Conservation (phyloP, 2,329 filamentous ascomycete species). For the Aspergillus udagawae region DNA sequence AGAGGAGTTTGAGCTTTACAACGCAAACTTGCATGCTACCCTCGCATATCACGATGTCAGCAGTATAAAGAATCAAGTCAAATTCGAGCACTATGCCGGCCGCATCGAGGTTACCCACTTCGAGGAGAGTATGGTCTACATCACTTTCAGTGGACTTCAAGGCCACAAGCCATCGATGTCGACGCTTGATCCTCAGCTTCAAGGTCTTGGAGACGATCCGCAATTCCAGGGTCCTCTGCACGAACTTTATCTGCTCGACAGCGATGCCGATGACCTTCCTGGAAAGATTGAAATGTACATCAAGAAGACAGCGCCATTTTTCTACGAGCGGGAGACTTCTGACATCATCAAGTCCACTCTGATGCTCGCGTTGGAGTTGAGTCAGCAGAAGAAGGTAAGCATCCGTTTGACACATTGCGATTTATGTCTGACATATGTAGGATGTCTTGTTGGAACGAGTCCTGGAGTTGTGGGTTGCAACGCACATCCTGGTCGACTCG, state of each 20-base stretch:
- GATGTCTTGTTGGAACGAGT: conserved; percentile 49
- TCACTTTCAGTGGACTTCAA: conserved; percentile 44
- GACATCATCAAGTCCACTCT: conserved; percentile 51
- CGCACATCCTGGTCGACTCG: conserved; percentile 50
- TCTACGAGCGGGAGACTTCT: conserved; percentile 48
- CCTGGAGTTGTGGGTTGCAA: conserved; percentile 55
- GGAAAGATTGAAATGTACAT: conserved; percentile 53
- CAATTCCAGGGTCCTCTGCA: conserved; percentile 35
- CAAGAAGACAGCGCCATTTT: conserved; percentile 44
- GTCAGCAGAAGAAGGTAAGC: conserved; percentile 36
- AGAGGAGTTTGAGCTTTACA: conserved; percentile 57
- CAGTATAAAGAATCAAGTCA: conserved; percentile 46
- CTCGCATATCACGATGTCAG: conserved; percentile 50
- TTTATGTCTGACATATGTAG: conserved; percentile 18
- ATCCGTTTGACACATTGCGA: not conserved
- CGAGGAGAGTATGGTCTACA: conserved; percentile 44
- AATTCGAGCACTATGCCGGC: conserved; percentile 47
- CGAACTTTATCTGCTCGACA: conserved; percentile 48
- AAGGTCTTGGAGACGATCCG: conserved; percentile 38
- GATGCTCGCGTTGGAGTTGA: conserved; percentile 35
- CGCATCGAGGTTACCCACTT: conserved; percentile 57
- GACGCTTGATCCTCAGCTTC: conserved; percentile 38
- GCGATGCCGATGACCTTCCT: conserved; percentile 47
- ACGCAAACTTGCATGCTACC: conserved; percentile 50
- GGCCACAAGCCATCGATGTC: conserved; percentile 35